Conservation (phyloP, 2,329 filamentous ascomycete species). For the Diaporthe batatas region DNA sequence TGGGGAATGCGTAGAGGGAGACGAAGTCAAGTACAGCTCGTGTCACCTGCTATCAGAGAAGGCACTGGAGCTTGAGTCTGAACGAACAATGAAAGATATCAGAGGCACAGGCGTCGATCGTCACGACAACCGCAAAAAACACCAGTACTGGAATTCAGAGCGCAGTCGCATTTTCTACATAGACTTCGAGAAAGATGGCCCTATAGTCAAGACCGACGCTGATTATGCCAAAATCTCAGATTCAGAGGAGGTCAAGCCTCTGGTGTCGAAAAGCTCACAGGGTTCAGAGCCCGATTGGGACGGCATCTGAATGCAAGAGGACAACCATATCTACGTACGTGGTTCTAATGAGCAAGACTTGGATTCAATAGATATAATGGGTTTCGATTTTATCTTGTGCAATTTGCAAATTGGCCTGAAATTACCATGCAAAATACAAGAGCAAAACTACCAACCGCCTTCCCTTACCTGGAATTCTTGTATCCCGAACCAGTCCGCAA, state of each 20-base stretch:
- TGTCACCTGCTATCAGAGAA: not conserved
- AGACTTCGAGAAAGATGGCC: slow-evolving; percentile 1
- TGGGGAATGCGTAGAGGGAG: not conserved
- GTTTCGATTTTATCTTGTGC: too few relatives aligned
- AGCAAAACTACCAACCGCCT: not conserved
- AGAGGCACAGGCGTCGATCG: not conserved
- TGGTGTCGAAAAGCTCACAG: fast-evolving
- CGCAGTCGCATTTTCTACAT: slow-evolving; percentile 3
- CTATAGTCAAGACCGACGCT: not conserved
- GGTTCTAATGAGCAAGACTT: not conserved
- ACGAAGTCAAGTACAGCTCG: too few relatives aligned
- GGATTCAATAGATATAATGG: not conserved
- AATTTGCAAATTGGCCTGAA: fast-evolving
- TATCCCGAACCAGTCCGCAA: too few relatives aligned
- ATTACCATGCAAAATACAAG: not conserved
- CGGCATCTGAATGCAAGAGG: not conserved
- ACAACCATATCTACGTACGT: not conserved
- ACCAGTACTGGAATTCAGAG: slow-evolving; percentile 4
- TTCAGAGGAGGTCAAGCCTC: not conserved
- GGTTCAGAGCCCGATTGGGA: not conserved
- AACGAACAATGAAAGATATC: not conserved
- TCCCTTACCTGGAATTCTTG: too few relatives aligned
- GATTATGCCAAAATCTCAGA: not conserved
- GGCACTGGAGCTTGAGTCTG: not conserved
- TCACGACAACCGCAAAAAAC: not conserved